Evolutionary conservation across 2,329 filamentous ascomycete genomes (phyloP).

Genomic region (Penicillium psychrosexuale): DNA sequence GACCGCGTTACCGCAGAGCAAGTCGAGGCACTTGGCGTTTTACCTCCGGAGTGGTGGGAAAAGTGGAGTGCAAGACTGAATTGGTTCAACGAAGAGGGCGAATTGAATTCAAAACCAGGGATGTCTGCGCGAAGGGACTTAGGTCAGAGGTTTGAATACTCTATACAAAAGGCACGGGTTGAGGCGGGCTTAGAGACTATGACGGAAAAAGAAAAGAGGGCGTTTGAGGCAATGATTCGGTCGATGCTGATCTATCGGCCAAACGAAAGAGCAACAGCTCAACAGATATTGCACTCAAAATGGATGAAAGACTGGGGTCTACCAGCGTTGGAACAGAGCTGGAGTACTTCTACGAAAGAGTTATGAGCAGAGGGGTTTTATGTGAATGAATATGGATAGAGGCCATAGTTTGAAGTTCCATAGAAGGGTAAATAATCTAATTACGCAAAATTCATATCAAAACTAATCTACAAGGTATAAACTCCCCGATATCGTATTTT

Average conservation of each 20-base stretch:
- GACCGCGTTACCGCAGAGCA: conserved; percentile 29
- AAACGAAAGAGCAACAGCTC: conserved; percentile 18
- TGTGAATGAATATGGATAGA: too few species aligned
- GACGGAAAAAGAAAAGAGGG: conserved; percentile 19
- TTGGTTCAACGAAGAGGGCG: conserved; percentile 20
- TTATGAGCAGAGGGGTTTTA: not conserved
- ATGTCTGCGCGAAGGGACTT: conserved; percentile 9
- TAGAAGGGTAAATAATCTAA: not conserved
- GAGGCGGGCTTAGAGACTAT: conserved; percentile 16
- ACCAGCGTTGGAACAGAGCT: conserved; percentile 17
- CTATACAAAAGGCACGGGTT: conserved; percentile 27
- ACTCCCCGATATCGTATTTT: not conserved
- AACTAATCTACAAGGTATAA: conserved; percentile 7
- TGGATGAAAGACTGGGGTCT: conserved; percentile 26
- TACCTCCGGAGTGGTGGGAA: conserved; percentile 27
- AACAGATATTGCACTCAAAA: conserved; percentile 23
- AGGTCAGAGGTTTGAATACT: conserved; percentile 17
- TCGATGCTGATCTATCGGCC: conserved; percentile 24
- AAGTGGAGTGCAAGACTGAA: conserved; percentile 19
- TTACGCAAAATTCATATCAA: not conserved
- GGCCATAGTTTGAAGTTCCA: too few species aligned
- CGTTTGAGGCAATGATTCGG: conserved; percentile 23
- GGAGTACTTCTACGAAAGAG: not conserved
- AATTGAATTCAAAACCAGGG: not conserved
- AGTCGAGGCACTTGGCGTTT: conserved; percentile 27